Base-by-base conservation (phyloP, 257 asterid species). In the Leonotis leonurus region DNA sequence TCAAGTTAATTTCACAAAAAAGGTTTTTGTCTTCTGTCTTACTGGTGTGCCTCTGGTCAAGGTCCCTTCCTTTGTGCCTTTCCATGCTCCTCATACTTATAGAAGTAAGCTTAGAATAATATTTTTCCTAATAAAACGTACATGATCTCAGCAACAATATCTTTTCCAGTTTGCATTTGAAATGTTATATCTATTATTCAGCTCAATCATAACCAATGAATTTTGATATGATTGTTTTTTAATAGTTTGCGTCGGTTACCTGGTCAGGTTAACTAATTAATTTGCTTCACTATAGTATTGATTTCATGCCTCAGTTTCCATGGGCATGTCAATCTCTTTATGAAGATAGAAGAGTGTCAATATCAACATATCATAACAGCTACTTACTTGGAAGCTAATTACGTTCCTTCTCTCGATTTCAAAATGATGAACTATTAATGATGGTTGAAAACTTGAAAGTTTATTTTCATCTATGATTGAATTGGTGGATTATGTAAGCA, bases 21-120 rank as follows among this genome's bases (percentile, higher is more conserved):
- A 35, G 39, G n/a, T n/a, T n/a, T n/a, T n/a, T n/a, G n/a, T n/a
- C 46, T 65, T 60, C 79, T 73, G 27, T 57, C 68, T 44, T 51
- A 17, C 22, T 70, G 60, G 20, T 66, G 72, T 6, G 35, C 70
- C 54, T 60, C 44, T 29, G 21, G 51, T 71, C 65, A 48, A 21
- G 39, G 46, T 44, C 74, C 56, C 69, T 50, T 73, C 75, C 60
- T 32, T 43, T 8, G 60, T 60, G 56, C 71, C 75, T 58, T 21
- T 52, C 62, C 58, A n/a, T 14, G 61, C 63, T 69, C 69, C 39
- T 37, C 46, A 16, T 20, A 29, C 30, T 50, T 48, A 40, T 45
- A 51, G 70, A 57, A 54, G 46, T 56, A 68, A 48, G 70, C 64
- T 55, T 51, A 48, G 56, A 49, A 16, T 57, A 10, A 56, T 26